Evolutionary conservation across 1,284 basidiomycete species (phyloP).

Genomic region (Trichosporon sp.): DNA sequence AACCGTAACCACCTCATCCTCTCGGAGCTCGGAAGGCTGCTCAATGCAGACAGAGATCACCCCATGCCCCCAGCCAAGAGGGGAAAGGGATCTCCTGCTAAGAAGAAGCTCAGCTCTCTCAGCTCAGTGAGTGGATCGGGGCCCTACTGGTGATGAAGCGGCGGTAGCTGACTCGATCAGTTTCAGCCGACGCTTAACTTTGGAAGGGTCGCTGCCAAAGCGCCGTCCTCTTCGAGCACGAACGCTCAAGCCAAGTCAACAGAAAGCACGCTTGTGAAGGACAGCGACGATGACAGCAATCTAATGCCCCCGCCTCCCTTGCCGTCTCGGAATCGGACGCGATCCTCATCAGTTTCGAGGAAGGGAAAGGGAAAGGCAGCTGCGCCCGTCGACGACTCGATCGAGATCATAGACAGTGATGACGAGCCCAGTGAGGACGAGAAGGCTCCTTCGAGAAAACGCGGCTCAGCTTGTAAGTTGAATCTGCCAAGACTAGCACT

Average conservation of each 20-base stretch:
- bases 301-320: conserved; percentile 20
- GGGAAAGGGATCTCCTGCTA: not conserved
- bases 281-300: conserved; percentile 7
- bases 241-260: not conserved
- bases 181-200: conserved; percentile 39
- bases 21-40: not conserved
- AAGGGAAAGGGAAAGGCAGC: conserved; percentile 55
- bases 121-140: conserved; percentile 28
- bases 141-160: not conserved
- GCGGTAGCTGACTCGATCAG: conserved; percentile 20
- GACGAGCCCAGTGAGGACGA: conserved; percentile 20
- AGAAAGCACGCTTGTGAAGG: not conserved
- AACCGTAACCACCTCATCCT: not conserved
- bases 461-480: not conserved
- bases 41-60: not conserved
- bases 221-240: not conserved
- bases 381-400: conserved; percentile 5
- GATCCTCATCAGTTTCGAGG: not conserved
- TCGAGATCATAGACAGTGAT: conserved; percentile 31
- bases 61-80: not conserved
- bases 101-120: conserved; percentile 13
- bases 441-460: not conserved
- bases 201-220: not conserved
- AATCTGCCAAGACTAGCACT: not conserved
- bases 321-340: not conserved